These are phyloP conservation scores for Mycena kentingensis DNA, from an alignment of 768 basidiomycete genomes.

Conservation along the genomic window DNA sequence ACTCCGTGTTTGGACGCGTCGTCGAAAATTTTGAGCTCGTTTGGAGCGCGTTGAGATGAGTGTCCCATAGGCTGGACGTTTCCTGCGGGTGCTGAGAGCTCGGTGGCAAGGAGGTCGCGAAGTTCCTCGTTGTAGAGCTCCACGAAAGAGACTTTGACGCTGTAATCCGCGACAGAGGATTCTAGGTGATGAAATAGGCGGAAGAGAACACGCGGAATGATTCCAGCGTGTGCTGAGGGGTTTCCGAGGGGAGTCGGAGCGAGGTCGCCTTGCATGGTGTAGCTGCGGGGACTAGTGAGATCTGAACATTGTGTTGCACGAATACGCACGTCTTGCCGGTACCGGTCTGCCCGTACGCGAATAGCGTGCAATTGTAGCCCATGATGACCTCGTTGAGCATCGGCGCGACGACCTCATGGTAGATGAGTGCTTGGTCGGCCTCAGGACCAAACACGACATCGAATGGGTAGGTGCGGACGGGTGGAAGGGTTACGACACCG, in stretches of 20 bases:
- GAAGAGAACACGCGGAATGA: constrained; percentile 93
- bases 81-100: constrained; percentile 70
- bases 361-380: constrained; percentile 97
- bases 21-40: constrained; percentile 87
- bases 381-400: constrained; percentile 92
- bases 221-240: constrained; percentile 87
- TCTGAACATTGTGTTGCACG: background rate
- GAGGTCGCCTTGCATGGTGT: constrained; percentile 98
- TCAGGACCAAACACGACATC: constrained; percentile 96
- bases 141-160: constrained; percentile 91
- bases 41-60: constrained; percentile 34
- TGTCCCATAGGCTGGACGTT: constrained; percentile 77
- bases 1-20: constrained; percentile 87
- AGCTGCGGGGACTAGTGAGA: constrained; percentile 41
- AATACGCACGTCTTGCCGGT: constrained; percentile 92
- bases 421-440: constrained; percentile 92
- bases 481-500: constrained; percentile 74
- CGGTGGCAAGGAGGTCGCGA: constrained; percentile 84
- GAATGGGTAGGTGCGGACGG: constrained; percentile 87
- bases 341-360: constrained; percentile 98
- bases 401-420: constrained; percentile 89
- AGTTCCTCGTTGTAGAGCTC: constrained; percentile 99
- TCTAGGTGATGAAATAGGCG: constrained; percentile 90
- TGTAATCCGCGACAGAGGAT: constrained; percentile 73
- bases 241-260: constrained; percentile 81